phyloP scores from a whole-genome alignment of 352 stramenopile genomes.

The Globisporangium radiosum region DNA sequence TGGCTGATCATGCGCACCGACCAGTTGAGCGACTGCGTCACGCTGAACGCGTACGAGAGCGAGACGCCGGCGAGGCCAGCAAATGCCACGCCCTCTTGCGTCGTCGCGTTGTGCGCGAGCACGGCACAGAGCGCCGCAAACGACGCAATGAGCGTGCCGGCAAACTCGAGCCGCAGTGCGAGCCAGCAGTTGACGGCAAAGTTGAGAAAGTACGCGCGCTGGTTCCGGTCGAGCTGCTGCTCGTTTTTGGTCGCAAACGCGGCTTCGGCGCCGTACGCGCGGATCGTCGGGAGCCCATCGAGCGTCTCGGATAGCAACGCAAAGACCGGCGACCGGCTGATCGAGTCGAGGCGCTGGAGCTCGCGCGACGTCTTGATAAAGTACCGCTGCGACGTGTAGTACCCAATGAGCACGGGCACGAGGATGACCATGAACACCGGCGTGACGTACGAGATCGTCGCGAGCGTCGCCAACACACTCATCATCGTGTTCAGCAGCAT shows the following conservation, averaged over 20 bases:
- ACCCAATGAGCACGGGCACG: slow-evolving; percentile 60
- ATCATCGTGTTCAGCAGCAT: slow-evolving; percentile 72
- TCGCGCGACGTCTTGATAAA: slow-evolving; percentile 90
- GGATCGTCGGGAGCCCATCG: slow-evolving; percentile 92
- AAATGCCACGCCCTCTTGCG: slow-evolving; percentile 33
- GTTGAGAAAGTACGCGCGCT: slow-evolving; percentile 73
- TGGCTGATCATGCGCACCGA: slow-evolving; percentile 73
- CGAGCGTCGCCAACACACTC: slow-evolving; percentile 53
- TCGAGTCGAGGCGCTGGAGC: slow-evolving; percentile 94
- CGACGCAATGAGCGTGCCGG: slow-evolving; percentile 52
- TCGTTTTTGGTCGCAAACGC: slow-evolving; percentile 52
- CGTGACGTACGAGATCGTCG: slow-evolving; percentile 66
- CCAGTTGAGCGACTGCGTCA: slow-evolving; percentile 76
- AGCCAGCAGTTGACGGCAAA: slow-evolving; percentile 75
- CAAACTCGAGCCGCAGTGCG: slow-evolving; percentile 66
- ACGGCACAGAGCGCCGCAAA: slow-evolving; percentile 53
- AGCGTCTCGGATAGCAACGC: slow-evolving; percentile 92
- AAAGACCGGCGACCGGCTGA: slow-evolving; percentile 93
- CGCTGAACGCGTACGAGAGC: slow-evolving; percentile 70
- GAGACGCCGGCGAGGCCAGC: slow-evolving; percentile 60
- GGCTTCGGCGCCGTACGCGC: slow-evolving; percentile 57
- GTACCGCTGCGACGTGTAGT: slow-evolving; percentile 85
- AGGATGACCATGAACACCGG: slow-evolving; percentile 68
- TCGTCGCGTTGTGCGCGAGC: slow-evolving; percentile 36
- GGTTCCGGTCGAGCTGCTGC: slow-evolving; percentile 52